Conservation (phyloP, 1,139 yeast genomes). For the Saccharomyces hybrid region DNA sequence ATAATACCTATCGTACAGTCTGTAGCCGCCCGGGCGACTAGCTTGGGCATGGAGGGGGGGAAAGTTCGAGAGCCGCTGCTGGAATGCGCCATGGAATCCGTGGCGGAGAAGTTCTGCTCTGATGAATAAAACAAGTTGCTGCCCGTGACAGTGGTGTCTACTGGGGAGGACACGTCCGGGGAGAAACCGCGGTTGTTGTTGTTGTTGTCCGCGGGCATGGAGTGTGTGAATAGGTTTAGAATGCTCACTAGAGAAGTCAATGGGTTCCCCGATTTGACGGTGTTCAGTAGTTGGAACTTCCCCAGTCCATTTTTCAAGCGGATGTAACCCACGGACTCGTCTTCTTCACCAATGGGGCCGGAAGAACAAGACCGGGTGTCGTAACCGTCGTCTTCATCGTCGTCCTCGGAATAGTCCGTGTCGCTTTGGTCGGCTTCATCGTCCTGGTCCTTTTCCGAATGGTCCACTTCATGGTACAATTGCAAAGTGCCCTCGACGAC, state of each 20-base stretch:
- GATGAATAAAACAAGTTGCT: not conserved
- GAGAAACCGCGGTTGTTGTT: not conserved
- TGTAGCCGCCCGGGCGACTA: slow-evolving; percentile 36
- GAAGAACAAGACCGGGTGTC: slow-evolving; percentile 2
- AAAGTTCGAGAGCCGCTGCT: not conserved
- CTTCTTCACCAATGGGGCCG: slow-evolving; percentile 3
- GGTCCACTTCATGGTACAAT: slow-evolving; percentile 55
- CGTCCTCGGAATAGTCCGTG: not conserved
- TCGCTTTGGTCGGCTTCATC: slow-evolving; percentile 1
- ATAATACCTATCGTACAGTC: slow-evolving; percentile 85
- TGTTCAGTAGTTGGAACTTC: slow-evolving; percentile 70
- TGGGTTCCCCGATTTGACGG: slow-evolving; percentile 80
- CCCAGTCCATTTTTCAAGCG: slow-evolving; percentile 38
- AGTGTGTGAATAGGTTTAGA: slow-evolving; percentile 53
- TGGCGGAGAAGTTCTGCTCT: not conserved
- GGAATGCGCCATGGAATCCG: slow-evolving; percentile 1
- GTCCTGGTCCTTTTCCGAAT: slow-evolving; percentile 5
- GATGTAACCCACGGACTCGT: slow-evolving; percentile 28
- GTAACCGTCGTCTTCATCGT: slow-evolving; percentile 9
- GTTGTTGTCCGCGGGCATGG: not conserved
- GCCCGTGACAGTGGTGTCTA: not conserved
- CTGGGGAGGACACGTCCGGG: not conserved
- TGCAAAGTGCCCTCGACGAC: slow-evolving; percentile 92
- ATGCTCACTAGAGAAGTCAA: slow-evolving; percentile 77
- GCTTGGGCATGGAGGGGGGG: slow-evolving; percentile 27